Percentiles rank a stretch among this genome's conserved stretches.
Evolutionary conservation across 176 grass and related monocot genomes (phyloP).

Genomic region (Aegilops sharonensis): DNA sequence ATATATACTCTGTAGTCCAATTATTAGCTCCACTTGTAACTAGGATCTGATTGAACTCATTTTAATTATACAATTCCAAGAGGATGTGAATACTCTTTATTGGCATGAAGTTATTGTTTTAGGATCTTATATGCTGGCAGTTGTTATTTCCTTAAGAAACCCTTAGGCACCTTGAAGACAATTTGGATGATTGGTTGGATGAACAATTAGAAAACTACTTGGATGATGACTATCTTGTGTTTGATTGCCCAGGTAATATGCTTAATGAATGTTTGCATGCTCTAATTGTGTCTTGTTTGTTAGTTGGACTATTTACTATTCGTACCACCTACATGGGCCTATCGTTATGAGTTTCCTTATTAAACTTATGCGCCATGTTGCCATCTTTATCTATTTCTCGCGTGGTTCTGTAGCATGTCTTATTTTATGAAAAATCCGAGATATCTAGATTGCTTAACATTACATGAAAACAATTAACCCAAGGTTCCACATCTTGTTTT

Average conservation of each 20-base stretch:
- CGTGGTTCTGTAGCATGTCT: neutral
- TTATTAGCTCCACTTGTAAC: neutral
- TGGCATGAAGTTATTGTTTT: neutral
- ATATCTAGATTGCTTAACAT: too few species aligned
- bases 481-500: constrained; percentile 30
- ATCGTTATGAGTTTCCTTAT: neutral
- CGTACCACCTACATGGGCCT: neutral
- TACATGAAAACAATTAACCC: neutral
- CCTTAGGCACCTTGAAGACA: constrained; percentile 81
- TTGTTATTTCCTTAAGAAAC: constrained; percentile 58
- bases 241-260: constrained; percentile 88
- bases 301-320: neutral
- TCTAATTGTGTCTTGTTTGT: neutral
- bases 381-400: neutral
- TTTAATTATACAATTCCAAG: neutral
- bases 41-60: neutral
- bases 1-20: neutral
- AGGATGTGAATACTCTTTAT: neutral
- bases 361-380: neutral
- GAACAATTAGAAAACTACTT: constrained; percentile 83
- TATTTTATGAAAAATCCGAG: neutral
- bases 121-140: constrained; percentile 25
- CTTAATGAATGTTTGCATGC: neutral
- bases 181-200: constrained; percentile 93
- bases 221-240: constrained; percentile 96